Evolutionary conservation across 164 flowering plant species (phyloP).

Genomic region (Chimonanthus salicifolius): DNA sequence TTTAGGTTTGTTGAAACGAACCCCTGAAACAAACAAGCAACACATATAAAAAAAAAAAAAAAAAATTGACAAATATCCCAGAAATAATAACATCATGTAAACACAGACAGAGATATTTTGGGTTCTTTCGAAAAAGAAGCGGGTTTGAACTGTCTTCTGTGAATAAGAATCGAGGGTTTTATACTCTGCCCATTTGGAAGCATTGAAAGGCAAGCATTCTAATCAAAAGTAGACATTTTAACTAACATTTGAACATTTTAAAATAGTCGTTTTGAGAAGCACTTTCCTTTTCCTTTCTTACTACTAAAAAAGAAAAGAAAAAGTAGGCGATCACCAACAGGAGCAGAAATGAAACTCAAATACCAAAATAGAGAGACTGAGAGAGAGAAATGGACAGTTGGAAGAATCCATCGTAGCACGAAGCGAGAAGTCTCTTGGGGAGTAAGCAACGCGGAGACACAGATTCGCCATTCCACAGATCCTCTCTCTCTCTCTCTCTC

Average conservation of each 20-base stretch:
- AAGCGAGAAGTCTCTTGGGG: conserved; percentile 27
- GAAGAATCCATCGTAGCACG: conserved; percentile 35
- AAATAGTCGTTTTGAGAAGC: no score
- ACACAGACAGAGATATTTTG: no score
- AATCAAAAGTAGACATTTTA: no score
- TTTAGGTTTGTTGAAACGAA: conserved; percentile 22
- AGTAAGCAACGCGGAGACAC: conserved; percentile 26
- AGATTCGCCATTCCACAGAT: conserved; percentile 34
- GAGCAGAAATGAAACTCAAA: neutral
- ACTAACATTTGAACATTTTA: no score
- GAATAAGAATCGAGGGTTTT: neutral
- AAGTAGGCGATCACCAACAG: neutral
- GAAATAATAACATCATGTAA: neutral
- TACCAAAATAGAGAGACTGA: neutral
- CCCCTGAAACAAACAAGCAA: conserved; percentile 20
- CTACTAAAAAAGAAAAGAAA: no score
- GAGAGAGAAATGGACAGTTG: conserved; percentile 26
- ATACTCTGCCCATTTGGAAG: neutral
- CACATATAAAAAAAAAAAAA: neutral
- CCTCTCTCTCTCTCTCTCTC: neutral
- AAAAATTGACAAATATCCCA: neutral
- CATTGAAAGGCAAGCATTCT: no score
- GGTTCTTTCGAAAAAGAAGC: neutral
- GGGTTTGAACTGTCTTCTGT: neutral
- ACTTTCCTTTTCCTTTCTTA: no score